Evolutionary conservation across 2,329 filamentous ascomycete genomes (phyloP).

Genomic region (Colletotrichum horii): DNA sequence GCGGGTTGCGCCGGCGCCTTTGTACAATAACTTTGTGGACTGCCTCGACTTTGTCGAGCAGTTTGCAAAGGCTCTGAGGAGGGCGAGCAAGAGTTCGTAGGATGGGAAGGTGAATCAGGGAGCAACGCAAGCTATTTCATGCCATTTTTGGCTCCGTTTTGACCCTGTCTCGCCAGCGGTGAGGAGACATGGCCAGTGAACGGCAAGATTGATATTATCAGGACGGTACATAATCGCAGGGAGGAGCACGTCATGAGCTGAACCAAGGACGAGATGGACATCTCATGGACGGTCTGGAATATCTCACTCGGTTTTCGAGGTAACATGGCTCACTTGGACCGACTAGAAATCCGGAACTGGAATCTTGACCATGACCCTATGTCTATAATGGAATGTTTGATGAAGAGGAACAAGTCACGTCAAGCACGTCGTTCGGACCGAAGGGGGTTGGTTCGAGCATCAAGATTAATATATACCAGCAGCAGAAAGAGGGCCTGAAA

Average conservation of each 20-base stretch:
- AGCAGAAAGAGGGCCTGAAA: background rate
- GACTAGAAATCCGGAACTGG: background rate
- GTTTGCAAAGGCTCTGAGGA: slow-evolving; percentile 28
- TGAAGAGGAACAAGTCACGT: background rate
- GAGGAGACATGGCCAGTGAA: background rate
- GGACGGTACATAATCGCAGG: background rate
- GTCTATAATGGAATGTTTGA: background rate
- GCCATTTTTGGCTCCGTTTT: accelerated
- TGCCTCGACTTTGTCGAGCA: slow-evolving; percentile 35
- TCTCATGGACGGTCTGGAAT: background rate
- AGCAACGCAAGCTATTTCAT: background rate
- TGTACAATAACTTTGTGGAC: slow-evolving; percentile 81
- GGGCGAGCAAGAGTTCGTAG: background rate
- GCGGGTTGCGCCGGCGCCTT: slow-evolving; percentile 76
- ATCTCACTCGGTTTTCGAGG: accelerated
- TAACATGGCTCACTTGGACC: background rate
- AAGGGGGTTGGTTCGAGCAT: too few species aligned
- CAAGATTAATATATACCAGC: background rate
- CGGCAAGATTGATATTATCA: background rate
- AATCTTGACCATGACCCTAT: background rate
- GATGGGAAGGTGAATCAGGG: background rate
- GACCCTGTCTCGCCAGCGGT: accelerated
- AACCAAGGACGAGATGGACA: background rate
- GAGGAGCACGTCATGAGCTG: background rate
- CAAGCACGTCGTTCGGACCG: background rate